Conservation (phyloP, 352 stramenopile genomes). For the Phytophthora fragariae region DNA sequence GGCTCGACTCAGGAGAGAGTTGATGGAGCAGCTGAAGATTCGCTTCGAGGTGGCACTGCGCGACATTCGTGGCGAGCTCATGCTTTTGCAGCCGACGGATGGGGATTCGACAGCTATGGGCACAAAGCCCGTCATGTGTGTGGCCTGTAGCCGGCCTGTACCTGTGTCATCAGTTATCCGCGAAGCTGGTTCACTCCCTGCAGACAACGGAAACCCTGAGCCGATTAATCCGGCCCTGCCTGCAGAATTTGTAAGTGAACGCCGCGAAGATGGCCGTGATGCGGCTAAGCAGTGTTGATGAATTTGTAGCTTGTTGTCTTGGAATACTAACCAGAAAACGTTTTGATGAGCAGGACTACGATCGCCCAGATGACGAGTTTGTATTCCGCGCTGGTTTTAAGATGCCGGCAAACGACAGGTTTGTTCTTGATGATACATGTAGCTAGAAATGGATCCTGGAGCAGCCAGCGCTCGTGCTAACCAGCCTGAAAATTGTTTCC, state of each 20-base stretch:
- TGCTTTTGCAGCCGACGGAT: constrained; percentile 53
- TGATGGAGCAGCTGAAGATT: constrained; percentile 69
- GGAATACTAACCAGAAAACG: constrained; percentile 12
- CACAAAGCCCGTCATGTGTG: constrained; percentile 85
- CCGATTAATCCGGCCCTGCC: constrained; percentile 31
- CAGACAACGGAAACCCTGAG: constrained; percentile 41
- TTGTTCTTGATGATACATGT: constrained; percentile 11
- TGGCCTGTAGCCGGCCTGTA: constrained; percentile 81
- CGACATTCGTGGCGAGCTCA: constrained; percentile 72
- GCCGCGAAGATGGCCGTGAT: neutral
- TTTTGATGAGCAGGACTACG: constrained; percentile 53
- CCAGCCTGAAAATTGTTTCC: constrained; percentile 16
- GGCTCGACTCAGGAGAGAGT: constrained; percentile 63
- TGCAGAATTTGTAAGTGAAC: constrained; percentile 34
- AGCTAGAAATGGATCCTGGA: neutral
- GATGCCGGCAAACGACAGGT: constrained; percentile 84
- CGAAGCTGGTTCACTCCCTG: constrained; percentile 56
- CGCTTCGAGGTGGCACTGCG: constrained; percentile 64
- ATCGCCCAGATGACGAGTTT: constrained; percentile 77
- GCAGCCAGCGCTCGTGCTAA: constrained; percentile 17
- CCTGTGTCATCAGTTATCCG: constrained; percentile 64
- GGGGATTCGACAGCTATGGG: constrained; percentile 80
- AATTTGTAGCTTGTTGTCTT: neutral
- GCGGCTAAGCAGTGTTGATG: no score
- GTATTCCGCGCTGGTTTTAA: constrained; percentile 86